Conservation (phyloP, 192 early-diverging fungal species). For the Backusella luteola region DNA sequence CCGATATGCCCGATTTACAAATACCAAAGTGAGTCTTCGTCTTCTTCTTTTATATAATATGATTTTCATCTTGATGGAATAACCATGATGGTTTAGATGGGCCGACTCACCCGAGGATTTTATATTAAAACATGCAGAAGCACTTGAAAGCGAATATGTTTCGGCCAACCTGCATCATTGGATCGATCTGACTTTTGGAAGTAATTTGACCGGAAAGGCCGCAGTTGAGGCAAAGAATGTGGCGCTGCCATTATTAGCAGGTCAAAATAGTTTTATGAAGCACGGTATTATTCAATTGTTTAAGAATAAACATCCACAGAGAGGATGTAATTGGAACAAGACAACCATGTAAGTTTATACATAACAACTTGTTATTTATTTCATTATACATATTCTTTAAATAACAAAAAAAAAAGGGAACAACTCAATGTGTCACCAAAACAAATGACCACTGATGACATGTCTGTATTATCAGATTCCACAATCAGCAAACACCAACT, state of each 20-base stretch:
- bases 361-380: neutral
- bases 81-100: conserved; percentile 45
- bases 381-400: neutral
- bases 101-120: conserved; percentile 78
- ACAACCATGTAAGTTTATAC: conserved; percentile 30
- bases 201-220: conserved; percentile 71
- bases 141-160: conserved; percentile 72
- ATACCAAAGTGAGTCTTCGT: conserved; percentile 33
- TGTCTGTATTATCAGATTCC: neutral
- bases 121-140: conserved; percentile 77
- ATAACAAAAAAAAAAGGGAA: neutral
- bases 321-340: conserved; percentile 47
- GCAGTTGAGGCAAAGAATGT: conserved; percentile 81
- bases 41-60: neutral
- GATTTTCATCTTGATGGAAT: neutral
- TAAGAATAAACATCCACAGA: conserved; percentile 76
- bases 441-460: neutral
- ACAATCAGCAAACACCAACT: neutral
- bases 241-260: conserved; percentile 59
- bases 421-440: neutral
- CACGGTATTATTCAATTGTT: conserved; percentile 80
- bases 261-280: conserved; percentile 83
- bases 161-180: conserved; percentile 76
- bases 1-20: conserved; percentile 60
- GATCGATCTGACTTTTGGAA: conserved; percentile 91